Base-by-base conservation (phyloP, 345 rosid genomes). In the Citrus mangshanensis region DNA sequence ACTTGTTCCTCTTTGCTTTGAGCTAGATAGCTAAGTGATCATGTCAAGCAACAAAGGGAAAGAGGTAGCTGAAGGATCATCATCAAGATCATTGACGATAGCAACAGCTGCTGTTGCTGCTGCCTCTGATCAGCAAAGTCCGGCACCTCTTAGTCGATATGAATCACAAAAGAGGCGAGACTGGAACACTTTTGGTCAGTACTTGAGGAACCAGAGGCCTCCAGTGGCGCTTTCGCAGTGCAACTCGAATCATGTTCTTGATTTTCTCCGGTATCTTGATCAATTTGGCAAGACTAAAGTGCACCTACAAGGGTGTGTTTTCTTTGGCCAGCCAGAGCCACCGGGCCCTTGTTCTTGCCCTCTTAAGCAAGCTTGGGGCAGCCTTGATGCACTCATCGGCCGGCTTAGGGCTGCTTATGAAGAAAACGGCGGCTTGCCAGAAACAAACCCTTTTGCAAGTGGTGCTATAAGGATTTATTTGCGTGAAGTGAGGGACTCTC, bases 171-270 rank as follows among this genome's bases (percentile, higher is more conserved):
- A 93, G 77, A 76, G 97, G 55, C 70, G 98, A 80, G 98, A 93
- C n/a, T 93, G 98, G 98, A 92, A 91, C 79, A 93, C 98, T 80
- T 93, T 93, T 68, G 91, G 97, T 10, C 98, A 93, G 85, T 92
- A 89, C 86, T 75, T 94, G 24, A 90, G 97, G 74, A 94, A 94
- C 84, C 98, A 90, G 62, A 86, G 93, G 22, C 98, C 98, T 1
- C 97, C 98, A 3, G 93, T 94, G 6, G 85, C 89, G 16, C 78
- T 91, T 64, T 83, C 97, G 4, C 91, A 89, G 83, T 92, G 94
- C 81, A 86, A 83, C 75, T 73, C 94, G 0, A 87, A 84, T 71
- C 89, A 92, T n/a, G 94, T 94, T 24, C 92, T 94, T 5, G 97
- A 94, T 34, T 94, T 94, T 63, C 95, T 94, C 27, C 87, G 89